Conservation (phyloP, 2,329 filamentous ascomycete genomes). For the Ophiostoma pallidulum region DNA sequence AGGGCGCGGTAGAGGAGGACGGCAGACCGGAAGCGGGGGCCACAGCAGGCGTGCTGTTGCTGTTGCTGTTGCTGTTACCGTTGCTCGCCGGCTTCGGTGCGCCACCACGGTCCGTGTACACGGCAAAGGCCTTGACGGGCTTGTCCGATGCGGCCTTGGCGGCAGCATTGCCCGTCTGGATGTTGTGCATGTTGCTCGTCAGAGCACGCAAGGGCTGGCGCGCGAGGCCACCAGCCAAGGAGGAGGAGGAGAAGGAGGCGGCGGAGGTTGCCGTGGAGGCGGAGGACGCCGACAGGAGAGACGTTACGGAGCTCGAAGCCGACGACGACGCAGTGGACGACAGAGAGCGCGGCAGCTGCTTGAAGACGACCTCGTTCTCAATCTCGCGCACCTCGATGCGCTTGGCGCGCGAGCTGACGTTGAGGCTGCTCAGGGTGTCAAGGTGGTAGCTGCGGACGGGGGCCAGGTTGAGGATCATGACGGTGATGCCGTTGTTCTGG, state of each 20-base stretch:
- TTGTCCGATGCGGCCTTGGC: constrained; percentile 39
- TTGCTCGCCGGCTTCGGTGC: constrained; percentile 5
- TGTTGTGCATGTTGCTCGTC: constrained; percentile 60
- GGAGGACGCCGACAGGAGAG: constrained; percentile 21
- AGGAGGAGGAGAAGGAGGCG: constrained; percentile 45
- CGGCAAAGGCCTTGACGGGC: constrained; percentile 73
- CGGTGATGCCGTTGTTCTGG: constrained; percentile 87
- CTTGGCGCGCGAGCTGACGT: constrained; percentile 91
- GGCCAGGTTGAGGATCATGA: constrained; percentile 94
- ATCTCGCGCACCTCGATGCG: constrained; percentile 93
- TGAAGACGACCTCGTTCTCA: constrained; percentile 89
- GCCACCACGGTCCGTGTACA: constrained; percentile 63
- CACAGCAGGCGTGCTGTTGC: not conserved
- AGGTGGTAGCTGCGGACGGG: constrained; percentile 88
- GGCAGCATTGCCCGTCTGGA: constrained; percentile 48
- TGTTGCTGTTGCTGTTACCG: not conserved
- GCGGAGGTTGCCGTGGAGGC: constrained; percentile 58
- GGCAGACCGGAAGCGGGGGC: constrained; percentile 32
- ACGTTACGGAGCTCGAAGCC: not conserved
- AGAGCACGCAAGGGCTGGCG: constrained; percentile 75
- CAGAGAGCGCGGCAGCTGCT: constrained; percentile 49
- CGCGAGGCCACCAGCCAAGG: constrained; percentile 32
- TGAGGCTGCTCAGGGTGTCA: constrained; percentile 86
- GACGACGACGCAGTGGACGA: not conserved
- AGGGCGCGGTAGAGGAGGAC: constrained; percentile 23